phyloP scores from a whole-genome alignment of 2,329 filamentous ascomycete genomes.

The Ramichloridium luteum region DNA sequence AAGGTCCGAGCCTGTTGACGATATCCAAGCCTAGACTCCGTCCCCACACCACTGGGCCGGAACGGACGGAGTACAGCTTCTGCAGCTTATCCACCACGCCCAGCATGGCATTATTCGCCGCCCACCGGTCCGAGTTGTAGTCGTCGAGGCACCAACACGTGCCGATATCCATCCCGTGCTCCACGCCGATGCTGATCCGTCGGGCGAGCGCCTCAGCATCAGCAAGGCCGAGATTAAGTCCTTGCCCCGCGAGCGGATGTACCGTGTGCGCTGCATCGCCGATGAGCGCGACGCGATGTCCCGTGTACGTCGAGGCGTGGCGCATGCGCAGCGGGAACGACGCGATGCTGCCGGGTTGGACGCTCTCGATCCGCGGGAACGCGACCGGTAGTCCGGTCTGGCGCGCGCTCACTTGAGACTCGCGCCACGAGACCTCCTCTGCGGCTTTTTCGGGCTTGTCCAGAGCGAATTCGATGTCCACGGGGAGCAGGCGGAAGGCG shows the following conservation, averaged over 20 bases:
- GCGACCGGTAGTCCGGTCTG: slow-evolving; percentile 28
- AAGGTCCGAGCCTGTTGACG: slow-evolving; percentile 58
- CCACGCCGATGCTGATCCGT: slow-evolving; percentile 63
- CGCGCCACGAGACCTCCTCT: slow-evolving; percentile 75
- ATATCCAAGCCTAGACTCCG: slow-evolving; percentile 64
- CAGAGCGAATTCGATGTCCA: slow-evolving; percentile 77
- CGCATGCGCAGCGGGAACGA: slow-evolving; percentile 85
- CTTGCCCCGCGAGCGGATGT: slow-evolving; percentile 88
- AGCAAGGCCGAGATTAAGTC: slow-evolving; percentile 82
- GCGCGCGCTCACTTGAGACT: slow-evolving; percentile 51
- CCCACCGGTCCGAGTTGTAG: slow-evolving; percentile 72
- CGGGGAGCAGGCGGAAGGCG: slow-evolving; percentile 68
- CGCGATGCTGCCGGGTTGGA: slow-evolving; percentile 70
- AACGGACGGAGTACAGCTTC: slow-evolving; percentile 74
- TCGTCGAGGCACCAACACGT: slow-evolving; percentile 63
- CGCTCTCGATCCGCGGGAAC: slow-evolving; percentile 47
- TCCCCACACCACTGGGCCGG: slow-evolving; percentile 66
- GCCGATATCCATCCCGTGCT: slow-evolving; percentile 80
- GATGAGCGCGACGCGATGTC: slow-evolving; percentile 78
- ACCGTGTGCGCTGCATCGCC: slow-evolving; percentile 93
- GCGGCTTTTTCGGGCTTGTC: slow-evolving; percentile 39
- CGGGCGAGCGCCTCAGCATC: slow-evolving; percentile 70
- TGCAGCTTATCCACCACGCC: slow-evolving; percentile 82
- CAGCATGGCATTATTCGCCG: slow-evolving; percentile 63
- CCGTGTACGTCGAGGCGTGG: slow-evolving; percentile 87